Conservation (phyloP, 495 filamentous ascomycete species). For the Thozetella sp. region DNA sequence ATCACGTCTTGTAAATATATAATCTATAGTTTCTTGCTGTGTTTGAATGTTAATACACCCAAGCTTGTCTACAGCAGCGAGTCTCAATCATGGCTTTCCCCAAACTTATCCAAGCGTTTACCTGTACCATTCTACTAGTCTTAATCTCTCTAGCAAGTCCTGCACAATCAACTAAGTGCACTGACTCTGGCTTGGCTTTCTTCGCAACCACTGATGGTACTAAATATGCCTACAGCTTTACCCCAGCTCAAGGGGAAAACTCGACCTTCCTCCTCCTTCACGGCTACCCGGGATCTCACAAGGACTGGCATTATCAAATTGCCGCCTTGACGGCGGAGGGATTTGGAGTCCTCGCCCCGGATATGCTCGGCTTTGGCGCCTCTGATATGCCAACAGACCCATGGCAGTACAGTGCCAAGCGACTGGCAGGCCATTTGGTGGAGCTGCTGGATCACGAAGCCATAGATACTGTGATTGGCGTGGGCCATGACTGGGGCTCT, state of each 20-base stretch:
- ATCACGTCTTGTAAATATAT: too few relatives aligned
- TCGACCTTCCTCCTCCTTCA: neutral
- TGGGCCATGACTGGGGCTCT: neutral
- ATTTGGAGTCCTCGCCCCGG: neutral
- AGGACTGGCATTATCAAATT: neutral
- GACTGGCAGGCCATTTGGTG: neutral
- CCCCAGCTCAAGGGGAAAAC: neutral
- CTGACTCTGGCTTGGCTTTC: too few relatives aligned
- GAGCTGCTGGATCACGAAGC: neutral
- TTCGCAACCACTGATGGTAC: too few relatives aligned
- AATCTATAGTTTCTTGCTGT: too few relatives aligned
- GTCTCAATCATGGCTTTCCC: too few relatives aligned
- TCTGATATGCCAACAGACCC: neutral
- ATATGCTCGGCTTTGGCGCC: neutral
- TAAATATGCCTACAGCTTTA: neutral
- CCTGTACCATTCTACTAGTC: too few relatives aligned
- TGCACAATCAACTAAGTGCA: too few relatives aligned
- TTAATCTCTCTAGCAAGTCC: too few relatives aligned
- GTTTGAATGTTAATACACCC: too few relatives aligned
- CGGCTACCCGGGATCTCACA: neutral
- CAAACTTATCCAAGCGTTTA: too few relatives aligned
- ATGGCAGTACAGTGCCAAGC: neutral
- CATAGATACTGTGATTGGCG: neutral
- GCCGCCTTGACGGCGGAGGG: neutral
- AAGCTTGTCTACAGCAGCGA: too few relatives aligned